Evolutionary conservation across 257 asterid genomes (phyloP).

Genomic region (Oldenlandia corymbosa): DNA sequence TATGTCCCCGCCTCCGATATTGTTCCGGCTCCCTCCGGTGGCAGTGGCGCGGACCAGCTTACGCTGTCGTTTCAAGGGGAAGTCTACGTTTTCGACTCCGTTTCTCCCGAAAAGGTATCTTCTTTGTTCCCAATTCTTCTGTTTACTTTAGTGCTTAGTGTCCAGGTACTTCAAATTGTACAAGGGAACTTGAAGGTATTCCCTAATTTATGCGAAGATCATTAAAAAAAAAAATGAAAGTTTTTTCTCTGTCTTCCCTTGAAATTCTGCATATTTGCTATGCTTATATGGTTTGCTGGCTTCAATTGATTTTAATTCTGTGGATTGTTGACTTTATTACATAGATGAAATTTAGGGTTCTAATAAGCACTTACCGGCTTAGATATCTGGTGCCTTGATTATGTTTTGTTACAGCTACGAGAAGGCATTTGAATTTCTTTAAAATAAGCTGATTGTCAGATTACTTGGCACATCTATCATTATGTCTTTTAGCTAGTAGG

Average conservation of each 20-base stretch:
- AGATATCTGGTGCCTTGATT: background rate
- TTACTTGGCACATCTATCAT: too few relatives aligned
- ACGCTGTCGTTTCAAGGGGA: conserved; percentile 96
- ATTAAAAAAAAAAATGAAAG: background rate
- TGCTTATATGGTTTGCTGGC: background rate
- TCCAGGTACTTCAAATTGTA: background rate
- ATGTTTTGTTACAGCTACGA: background rate
- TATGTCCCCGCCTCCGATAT: conserved; percentile 43
- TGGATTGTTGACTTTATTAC: background rate
- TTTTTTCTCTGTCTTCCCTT: background rate
- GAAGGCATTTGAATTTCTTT: background rate
- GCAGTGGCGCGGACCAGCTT: conserved; percentile 80
- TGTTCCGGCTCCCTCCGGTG: conserved; percentile 30
- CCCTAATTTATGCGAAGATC: background rate
- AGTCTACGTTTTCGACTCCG: conserved; percentile 87
- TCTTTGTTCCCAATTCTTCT: background rate
- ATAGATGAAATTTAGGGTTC: background rate
- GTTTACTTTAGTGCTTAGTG: background rate
- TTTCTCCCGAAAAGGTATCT: conserved; percentile 82
- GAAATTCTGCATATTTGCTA: background rate
- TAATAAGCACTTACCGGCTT: background rate
- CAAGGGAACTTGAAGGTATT: background rate
- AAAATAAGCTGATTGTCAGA: background rate
- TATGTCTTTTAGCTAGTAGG: background rate
- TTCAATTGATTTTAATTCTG: background rate